Evolutionary conservation across 2,329 filamentous ascomycete species (phyloP).

Genomic region (Peltaster fructicola): DNA sequence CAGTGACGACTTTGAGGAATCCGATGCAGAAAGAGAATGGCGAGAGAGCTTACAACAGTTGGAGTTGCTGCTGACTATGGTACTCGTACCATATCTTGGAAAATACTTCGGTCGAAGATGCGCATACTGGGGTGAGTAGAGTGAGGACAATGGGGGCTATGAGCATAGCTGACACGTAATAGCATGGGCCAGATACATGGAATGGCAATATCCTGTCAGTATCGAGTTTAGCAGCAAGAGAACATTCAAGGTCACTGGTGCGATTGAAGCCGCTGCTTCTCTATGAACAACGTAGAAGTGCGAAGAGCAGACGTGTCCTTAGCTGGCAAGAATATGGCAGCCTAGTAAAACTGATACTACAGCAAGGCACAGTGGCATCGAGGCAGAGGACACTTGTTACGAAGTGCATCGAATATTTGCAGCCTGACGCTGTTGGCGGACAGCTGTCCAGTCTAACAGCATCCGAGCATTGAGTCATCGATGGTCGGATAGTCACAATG

Average conservation of each 20-base stretch:
- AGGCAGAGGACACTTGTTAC: too few relatives aligned
- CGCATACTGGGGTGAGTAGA: conserved; percentile 85
- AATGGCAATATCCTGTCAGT: conserved; percentile 78
- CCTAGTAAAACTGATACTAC: too few relatives aligned
- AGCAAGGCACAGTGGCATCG: too few relatives aligned
- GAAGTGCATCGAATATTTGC: too few relatives aligned
- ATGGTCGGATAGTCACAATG: too few relatives aligned
- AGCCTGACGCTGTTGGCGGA: too few relatives aligned
- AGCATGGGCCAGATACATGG: conserved; percentile 91
- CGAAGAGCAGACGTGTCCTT: too few relatives aligned
- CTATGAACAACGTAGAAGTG: conserved; percentile 14
- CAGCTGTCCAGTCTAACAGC: too few relatives aligned
- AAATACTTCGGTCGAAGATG: conserved; percentile 92
- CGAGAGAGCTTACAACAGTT: conserved; percentile 84
- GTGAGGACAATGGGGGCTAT: not conserved
- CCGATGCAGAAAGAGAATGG: conserved; percentile 90
- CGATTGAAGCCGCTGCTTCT: conserved; percentile 28
- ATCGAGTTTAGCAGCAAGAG: conserved; percentile 35
- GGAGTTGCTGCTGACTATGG: conserved; percentile 84
- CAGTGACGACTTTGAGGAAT: conserved; percentile 36
- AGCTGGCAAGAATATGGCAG: too few relatives aligned
- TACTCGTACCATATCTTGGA: conserved; percentile 79
- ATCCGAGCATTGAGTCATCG: too few relatives aligned
- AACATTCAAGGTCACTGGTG: conserved; percentile 29
- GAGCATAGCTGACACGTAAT: conserved; percentile 8